phyloP scores from a whole-genome alignment of 495 filamentous ascomycete species.

The Aspergillus leporis region DNA sequence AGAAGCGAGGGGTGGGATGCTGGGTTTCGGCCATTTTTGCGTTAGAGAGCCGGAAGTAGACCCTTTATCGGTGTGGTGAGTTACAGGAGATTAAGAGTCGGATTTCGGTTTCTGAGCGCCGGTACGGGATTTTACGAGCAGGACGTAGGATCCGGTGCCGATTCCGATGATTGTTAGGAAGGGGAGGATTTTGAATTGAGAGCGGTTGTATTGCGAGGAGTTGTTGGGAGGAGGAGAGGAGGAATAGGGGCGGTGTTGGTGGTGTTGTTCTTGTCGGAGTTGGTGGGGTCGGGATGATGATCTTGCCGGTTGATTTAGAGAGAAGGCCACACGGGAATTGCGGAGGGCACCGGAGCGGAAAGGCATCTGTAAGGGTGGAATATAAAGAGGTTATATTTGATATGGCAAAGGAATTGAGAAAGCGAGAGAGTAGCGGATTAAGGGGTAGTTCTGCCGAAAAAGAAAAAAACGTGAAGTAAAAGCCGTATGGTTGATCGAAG shows the following conservation, averaged over 20 bases:
- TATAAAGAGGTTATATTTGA: neutral
- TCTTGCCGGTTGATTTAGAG: slow-evolving; percentile 5
- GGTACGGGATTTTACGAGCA: slow-evolving; percentile 61
- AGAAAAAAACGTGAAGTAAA: neutral
- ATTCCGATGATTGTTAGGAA: slow-evolving; percentile 59
- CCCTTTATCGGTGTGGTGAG: neutral
- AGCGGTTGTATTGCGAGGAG: slow-evolving; percentile 35
- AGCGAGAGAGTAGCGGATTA: neutral
- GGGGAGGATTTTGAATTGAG: slow-evolving; percentile 64
- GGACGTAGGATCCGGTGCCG: slow-evolving; percentile 60
- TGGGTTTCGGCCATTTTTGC: slow-evolving; percentile 28
- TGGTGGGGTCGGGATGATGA: slow-evolving; percentile 14
- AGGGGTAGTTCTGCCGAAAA: neutral
- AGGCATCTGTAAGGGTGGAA: slow-evolving; percentile 1
- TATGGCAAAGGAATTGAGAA: neutral
- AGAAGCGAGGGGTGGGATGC: slow-evolving; percentile 68
- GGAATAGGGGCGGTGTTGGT: slow-evolving; percentile 16
- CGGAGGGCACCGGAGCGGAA: slow-evolving; percentile 2
- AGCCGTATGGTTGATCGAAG: neutral
- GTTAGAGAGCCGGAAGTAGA: slow-evolving; percentile 6
- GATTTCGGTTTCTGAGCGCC: slow-evolving; percentile 29
- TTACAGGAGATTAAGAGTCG: slow-evolving; percentile 7
- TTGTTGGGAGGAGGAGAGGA: slow-evolving; percentile 14
- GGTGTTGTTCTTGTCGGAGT: slow-evolving; percentile 10
- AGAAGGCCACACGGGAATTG: neutral